A percentile compares a stretch with the other conserved stretches of the same genome.
phyloP scores from a whole-genome alignment of 495 filamentous ascomycete species.

The Neurospora sp. region DNA sequence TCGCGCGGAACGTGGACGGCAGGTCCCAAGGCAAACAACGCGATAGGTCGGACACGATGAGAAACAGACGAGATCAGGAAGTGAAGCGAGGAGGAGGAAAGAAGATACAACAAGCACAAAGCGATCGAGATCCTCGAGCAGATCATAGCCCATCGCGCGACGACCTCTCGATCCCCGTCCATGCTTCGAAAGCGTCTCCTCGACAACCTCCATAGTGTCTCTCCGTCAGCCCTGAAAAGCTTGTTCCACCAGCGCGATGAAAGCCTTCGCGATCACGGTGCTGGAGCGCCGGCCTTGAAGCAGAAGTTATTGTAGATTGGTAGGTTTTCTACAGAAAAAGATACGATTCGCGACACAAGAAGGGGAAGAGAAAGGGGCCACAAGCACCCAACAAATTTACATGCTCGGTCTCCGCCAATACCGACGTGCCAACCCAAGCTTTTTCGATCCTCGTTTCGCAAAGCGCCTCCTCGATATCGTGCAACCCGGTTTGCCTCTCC shows the following conservation, averaged over 20 bases:
- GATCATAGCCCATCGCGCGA: not conserved
- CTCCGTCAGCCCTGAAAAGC: not conserved
- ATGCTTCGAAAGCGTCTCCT: not conserved
- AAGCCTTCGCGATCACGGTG: not conserved
- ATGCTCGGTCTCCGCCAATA: not conserved
- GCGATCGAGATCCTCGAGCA: not conserved
- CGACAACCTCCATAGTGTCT: not conserved
- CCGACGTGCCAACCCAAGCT: not conserved
- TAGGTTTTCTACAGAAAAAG: no score
- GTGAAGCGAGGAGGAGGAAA: not conserved
- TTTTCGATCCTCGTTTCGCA: not conserved
- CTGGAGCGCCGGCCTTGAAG: not conserved
- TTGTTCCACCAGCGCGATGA: not conserved
- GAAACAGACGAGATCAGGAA: not conserved
- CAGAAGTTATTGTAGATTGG: not conserved
- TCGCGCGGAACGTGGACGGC: rapidly evolving
- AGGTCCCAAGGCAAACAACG: not conserved
- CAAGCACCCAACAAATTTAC: not conserved
- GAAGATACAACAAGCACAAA: not conserved
- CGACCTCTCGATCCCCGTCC: not conserved
- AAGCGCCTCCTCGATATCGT: not conserved
- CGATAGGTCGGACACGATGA: not conserved
- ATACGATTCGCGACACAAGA: no score
- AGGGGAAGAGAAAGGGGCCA: not conserved
- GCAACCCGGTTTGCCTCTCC: not conserved